Base-by-base conservation (phyloP, 768 basidiomycete species). In the Agaricus blazei region DNA sequence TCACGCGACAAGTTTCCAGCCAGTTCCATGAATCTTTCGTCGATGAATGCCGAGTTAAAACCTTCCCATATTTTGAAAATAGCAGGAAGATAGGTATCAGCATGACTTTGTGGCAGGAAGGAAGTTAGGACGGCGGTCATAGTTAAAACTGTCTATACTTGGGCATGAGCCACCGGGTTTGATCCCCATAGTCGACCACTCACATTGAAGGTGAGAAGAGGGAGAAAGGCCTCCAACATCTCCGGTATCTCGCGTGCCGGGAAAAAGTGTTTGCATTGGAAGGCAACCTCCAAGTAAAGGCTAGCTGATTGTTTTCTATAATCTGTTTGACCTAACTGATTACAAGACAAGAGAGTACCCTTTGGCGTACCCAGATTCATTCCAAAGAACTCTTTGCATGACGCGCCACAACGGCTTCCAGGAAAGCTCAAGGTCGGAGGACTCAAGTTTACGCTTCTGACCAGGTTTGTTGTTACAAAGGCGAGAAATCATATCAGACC, bases 401-500 rank as follows among this genome's bases (percentile, higher is more conserved):
- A 76, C 72, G 14, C 79, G 73, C 90, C 91, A 93, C n/a, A 93
- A 74, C 9, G 88, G 85, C 58, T 73, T 59, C 90, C 90, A 93
- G 1, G 81, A 73, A 3, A 93, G 81, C 59, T 82, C 72, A 29
- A 93, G 75, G 64, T 92, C 91, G 9, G 70, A 62, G 23, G 75
- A 59, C 57, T 90, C 84, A 43, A 93, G 78, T 67, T 83, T 90
- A 50, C 83, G 82, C 59, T 79, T 82, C 48, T 72, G 60, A 42
- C 87, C 84, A 6, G 81, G 74, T 70, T 87, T 90, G 65, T 76
- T 83, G 38, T 79, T 77, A 12, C 90, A 73, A 44, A 92, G 74
- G 55, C 87, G 83, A 45, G 83, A 78, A 60, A 91, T 75, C 81
- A 88, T 88, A 62, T 88, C 87, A 12, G 86, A 82, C 88, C 89